Conservation (phyloP, 345 rosid genomes). For the Eucalyptus cladocalyx region DNA sequence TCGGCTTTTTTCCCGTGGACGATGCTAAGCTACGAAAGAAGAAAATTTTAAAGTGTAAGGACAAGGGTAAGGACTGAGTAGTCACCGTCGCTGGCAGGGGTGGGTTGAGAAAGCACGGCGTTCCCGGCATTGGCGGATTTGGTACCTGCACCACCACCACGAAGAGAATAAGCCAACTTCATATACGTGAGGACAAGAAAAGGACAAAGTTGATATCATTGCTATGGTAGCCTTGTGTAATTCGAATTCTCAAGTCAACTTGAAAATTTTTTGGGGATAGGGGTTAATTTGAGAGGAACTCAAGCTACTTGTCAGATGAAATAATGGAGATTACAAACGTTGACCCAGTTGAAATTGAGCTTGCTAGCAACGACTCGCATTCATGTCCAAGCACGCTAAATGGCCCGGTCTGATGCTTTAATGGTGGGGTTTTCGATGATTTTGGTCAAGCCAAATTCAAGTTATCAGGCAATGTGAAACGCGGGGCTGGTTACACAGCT, state of each 20-base stretch:
- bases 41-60: neutral
- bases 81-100: slow-evolving; percentile 40
- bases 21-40: neutral
- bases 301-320: neutral
- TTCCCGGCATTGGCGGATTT: slow-evolving; percentile 34
- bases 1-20: neutral
- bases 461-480: neutral
- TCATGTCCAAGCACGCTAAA: neutral
- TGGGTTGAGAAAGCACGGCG: slow-evolving; percentile 43
- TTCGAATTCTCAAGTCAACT: neutral
- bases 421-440: neutral
- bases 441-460: neutral
- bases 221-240: neutral
- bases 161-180: neutral
- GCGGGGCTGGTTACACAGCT: neutral
- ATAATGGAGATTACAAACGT: neutral
- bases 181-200: neutral
- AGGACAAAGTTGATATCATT: neutral
- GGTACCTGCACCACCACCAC: slow-evolving; percentile 1
- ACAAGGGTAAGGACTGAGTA: neutral
- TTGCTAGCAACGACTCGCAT: neutral
- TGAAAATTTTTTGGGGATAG: neutral
- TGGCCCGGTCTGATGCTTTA: neutral
- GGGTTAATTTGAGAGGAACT: neutral
- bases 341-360: neutral